These are phyloP conservation scores for Fusarium sarcochroum DNA, from an alignment of 2,329 filamentous ascomycete species.

Conservation along the genomic window DNA sequence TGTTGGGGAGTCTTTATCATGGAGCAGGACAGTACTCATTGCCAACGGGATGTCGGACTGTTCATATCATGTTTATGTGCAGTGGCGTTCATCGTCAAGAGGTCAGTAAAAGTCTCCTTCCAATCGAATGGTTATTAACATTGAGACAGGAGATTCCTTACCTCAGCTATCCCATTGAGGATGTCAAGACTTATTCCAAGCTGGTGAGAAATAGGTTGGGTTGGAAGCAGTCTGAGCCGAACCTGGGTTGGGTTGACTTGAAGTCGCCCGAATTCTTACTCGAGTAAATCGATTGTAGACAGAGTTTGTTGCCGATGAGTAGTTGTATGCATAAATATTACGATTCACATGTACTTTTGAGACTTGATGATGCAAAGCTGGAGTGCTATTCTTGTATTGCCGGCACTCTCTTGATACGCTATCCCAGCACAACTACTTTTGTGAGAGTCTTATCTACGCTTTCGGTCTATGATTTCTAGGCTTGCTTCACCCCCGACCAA, in stretches of 20 bases:
- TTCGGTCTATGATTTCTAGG: too few species aligned
- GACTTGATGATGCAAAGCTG: too few species aligned
- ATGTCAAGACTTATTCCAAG: slow-evolving; percentile 55
- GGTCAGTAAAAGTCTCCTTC: slow-evolving; percentile 8
- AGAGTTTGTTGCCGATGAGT: too few species aligned
- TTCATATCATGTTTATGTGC: slow-evolving; percentile 58
- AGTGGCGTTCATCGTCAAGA: slow-evolving; percentile 55
- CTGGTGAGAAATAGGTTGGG: slow-evolving; percentile 55
- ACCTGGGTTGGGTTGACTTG: slow-evolving; percentile 58
- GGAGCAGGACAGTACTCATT: slow-evolving; percentile 52
- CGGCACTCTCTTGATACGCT: too few species aligned
- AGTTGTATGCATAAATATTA: too few species aligned
- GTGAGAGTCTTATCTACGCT: too few species aligned
- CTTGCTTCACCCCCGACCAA: too few species aligned
- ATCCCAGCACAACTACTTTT: too few species aligned
- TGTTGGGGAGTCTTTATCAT: slow-evolving; percentile 57
- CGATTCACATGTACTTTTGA: too few species aligned
- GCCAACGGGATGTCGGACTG: slow-evolving; percentile 50
- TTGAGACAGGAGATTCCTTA: slow-evolving; percentile 20
- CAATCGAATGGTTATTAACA: neutral
- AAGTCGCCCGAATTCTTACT: slow-evolving; percentile 52
- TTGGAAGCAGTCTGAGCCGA: slow-evolving; percentile 58
- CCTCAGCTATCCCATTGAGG: slow-evolving; percentile 54
- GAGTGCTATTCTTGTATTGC: too few species aligned
- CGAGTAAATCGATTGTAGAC: neutral